Percentiles rank a stretch among this genome's conserved stretches.
Conservation (phyloP, 2,329 filamentous ascomycete species). For the Fusarium coicis region DNA sequence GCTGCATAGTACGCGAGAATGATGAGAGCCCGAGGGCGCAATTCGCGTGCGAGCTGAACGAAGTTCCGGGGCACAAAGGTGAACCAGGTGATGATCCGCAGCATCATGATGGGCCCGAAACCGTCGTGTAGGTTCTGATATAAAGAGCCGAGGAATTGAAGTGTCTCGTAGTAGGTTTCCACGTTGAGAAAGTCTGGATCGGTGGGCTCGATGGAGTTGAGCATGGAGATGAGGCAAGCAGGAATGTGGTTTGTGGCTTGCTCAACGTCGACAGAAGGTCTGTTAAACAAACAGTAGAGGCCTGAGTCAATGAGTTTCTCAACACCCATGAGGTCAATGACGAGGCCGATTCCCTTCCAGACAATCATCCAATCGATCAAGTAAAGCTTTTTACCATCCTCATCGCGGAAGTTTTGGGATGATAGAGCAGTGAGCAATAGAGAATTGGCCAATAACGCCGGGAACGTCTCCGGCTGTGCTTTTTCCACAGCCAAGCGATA, state of each 20-base stretch:
- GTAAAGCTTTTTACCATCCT: slow-evolving; percentile 57
- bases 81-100: slow-evolving; percentile 64
- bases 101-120: slow-evolving; percentile 56
- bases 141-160: slow-evolving; percentile 63
- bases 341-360: slow-evolving; percentile 64
- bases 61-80: slow-evolving; percentile 61
- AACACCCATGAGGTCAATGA: slow-evolving; percentile 52
- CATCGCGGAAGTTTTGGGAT: slow-evolving; percentile 62
- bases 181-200: slow-evolving; percentile 56
- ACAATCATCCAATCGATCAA: slow-evolving; percentile 67
- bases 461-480: slow-evolving; percentile 57
- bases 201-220: slow-evolving; percentile 55
- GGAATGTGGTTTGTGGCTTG: slow-evolving; percentile 56
- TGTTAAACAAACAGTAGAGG: slow-evolving; percentile 59
- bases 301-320: slow-evolving; percentile 52
- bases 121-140: slow-evolving; percentile 61
- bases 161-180: slow-evolving; percentile 57
- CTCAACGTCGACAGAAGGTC: slow-evolving; percentile 60
- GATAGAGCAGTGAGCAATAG: slow-evolving; percentile 63
- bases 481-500: slow-evolving; percentile 63
- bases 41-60: slow-evolving; percentile 55
- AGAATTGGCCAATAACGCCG: slow-evolving; percentile 63
- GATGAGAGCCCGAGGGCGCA: slow-evolving; percentile 59
- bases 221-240: slow-evolving; percentile 60
- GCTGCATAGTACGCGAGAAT: slow-evolving; percentile 64